A percentile compares a stretch with the other conserved stretches of the same genome.
Conservation (phyloP, 257 asterid species). For the Fraxinus excelsior region DNA sequence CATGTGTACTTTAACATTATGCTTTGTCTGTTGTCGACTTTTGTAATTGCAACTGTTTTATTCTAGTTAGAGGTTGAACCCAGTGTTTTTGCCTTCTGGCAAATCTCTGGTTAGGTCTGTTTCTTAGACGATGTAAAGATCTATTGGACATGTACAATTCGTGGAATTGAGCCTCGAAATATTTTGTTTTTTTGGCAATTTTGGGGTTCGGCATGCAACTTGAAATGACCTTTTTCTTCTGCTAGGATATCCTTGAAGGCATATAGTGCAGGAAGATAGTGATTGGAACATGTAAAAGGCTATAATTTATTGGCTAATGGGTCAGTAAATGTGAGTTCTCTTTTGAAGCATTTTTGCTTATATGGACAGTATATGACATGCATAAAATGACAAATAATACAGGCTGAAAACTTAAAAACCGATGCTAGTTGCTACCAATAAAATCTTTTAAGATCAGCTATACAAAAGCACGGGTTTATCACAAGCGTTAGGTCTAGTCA, state of each 20-base stretch:
- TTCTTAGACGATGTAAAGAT: background rate
- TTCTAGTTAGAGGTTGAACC: background rate
- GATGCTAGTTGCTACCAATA: too few relatives aligned
- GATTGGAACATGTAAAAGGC: too few relatives aligned
- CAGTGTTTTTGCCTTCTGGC: background rate
- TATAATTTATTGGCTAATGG: background rate
- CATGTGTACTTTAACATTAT: background rate
- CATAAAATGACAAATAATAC: too few relatives aligned
- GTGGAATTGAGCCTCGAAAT: background rate
- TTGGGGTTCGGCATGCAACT: background rate
- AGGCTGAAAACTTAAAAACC: too few relatives aligned
- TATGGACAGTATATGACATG: too few relatives aligned
- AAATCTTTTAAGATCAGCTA: too few relatives aligned
- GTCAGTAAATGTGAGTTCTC: too few relatives aligned
- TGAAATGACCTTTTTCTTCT: background rate
- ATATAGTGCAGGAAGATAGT: background rate
- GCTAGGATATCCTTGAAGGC: background rate
- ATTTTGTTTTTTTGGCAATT: background rate
- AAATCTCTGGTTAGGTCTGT: background rate
- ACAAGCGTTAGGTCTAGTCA: too few relatives aligned
- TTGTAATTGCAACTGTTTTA: background rate
- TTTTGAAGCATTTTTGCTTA: background rate
- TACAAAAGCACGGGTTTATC: too few relatives aligned
- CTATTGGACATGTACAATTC: background rate
- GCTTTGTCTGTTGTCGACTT: background rate